A percentile compares a stretch with the other conserved stretches of the same genome.
Conservation (phyloP, 2,329 filamentous ascomycete species). For the Hymenoscyphus fraxineus region DNA sequence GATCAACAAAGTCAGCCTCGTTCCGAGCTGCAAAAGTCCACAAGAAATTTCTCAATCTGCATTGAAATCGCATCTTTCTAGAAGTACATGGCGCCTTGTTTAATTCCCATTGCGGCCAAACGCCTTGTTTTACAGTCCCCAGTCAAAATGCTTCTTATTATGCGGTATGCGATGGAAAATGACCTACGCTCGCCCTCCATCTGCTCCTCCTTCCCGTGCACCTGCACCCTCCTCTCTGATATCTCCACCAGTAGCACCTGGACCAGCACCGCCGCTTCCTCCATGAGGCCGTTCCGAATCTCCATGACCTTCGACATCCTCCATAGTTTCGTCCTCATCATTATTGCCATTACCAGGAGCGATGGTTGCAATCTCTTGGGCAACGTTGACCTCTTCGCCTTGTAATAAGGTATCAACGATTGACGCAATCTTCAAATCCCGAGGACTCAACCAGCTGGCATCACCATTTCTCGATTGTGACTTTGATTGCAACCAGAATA, state of each 20-base stretch:
- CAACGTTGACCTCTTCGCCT: constrained; percentile 82
- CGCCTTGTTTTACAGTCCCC: constrained; percentile 32
- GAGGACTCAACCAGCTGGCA: constrained; percentile 73
- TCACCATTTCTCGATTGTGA: constrained; percentile 68
- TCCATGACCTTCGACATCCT: constrained; percentile 67
- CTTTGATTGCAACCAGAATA: constrained; percentile 97
- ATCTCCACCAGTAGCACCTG: constrained; percentile 86
- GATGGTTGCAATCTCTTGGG: constrained; percentile 65
- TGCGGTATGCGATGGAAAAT: constrained; percentile 27
- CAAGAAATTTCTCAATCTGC: constrained; percentile 25
- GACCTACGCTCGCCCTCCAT: constrained; percentile 99
- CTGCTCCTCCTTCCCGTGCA: constrained; percentile 86
- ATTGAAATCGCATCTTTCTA: constrained; percentile 33
- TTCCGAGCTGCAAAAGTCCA: constrained; percentile 9
- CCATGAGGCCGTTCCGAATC: constrained; percentile 56
- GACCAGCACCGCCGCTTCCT: constrained; percentile 75
- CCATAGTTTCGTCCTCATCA: constrained; percentile 74
- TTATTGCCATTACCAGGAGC: constrained; percentile 51
- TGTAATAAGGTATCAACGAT: constrained; percentile 82
- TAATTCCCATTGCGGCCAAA: constrained; percentile 28
- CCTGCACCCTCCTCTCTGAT: constrained; percentile 84
- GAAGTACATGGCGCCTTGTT: constrained; percentile 31
- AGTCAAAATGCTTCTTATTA: constrained; percentile 17
- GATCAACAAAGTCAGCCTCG: constrained; percentile 43
- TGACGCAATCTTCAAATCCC: constrained; percentile 82